Conservation (phyloP, 2,329 filamentous ascomycete species). For the Setomelanomma holmii region DNA sequence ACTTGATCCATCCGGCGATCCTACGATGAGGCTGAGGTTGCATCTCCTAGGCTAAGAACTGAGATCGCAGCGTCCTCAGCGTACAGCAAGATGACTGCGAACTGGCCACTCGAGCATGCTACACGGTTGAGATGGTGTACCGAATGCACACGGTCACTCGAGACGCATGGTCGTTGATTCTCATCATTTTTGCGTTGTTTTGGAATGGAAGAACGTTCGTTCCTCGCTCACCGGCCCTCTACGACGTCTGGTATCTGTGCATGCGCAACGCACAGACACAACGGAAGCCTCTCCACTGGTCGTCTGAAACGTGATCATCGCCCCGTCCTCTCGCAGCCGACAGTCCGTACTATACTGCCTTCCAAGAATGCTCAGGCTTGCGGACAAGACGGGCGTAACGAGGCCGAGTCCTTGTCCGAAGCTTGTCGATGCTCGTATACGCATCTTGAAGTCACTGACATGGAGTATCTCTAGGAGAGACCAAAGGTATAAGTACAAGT, state of each 20-base stretch:
- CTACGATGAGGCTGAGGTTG: background rate
- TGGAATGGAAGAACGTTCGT: background rate
- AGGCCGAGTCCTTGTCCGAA: conserved; percentile 1
- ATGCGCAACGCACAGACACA: background rate
- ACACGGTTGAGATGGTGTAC: too few species aligned
- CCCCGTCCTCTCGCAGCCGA: background rate
- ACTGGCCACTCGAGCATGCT: too few species aligned
- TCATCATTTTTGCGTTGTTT: background rate
- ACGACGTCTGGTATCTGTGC: too few species aligned
- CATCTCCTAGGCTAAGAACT: background rate
- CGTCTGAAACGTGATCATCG: conserved; percentile 1
- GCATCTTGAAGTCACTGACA: background rate
- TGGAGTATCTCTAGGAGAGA: background rate
- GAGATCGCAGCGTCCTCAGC: too few species aligned
- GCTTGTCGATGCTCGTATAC: background rate
- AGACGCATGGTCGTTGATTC: too few species aligned
- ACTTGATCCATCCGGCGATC: background rate
- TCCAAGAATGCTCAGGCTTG: background rate
- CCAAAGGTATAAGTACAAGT: conserved; percentile 4
- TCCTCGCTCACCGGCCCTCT: background rate
- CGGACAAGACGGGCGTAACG: background rate
- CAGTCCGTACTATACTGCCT: background rate
- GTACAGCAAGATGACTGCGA: too few species aligned
- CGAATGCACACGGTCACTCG: too few species aligned
- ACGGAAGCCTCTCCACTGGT: background rate